Conservation (phyloP, 1,284 basidiomycete species). For the Gastroboletus turbinatus region DNA sequence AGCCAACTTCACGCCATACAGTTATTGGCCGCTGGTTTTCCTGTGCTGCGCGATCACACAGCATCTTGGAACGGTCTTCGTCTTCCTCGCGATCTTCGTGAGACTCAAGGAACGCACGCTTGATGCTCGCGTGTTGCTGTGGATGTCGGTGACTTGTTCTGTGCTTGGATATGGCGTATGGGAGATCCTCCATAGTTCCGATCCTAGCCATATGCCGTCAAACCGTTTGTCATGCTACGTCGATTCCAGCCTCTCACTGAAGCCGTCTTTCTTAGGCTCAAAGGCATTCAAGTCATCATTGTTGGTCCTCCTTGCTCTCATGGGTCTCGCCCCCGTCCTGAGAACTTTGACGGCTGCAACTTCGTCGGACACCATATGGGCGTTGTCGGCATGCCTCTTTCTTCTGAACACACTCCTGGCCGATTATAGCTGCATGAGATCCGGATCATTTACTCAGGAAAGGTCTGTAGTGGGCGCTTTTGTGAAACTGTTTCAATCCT, state of each 20-base stretch:
- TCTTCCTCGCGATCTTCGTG: constrained; percentile 82
- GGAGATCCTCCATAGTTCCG: constrained; percentile 51
- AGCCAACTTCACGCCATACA: constrained; percentile 79
- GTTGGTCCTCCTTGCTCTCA: constrained; percentile 84
- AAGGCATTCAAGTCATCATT: constrained; percentile 74
- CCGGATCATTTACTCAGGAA: constrained; percentile 37
- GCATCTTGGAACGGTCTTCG: constrained; percentile 76
- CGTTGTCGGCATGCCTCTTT: constrained; percentile 72
- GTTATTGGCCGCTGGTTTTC: constrained; percentile 71
- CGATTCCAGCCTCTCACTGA: constrained; percentile 4
- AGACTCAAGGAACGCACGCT: constrained; percentile 63
- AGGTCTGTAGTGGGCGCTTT: constrained; percentile 31
- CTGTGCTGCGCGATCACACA: constrained; percentile 83
- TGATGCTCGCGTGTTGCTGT: constrained; percentile 70
- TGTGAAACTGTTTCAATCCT: constrained; percentile 18
- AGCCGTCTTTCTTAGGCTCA: constrained; percentile 45
- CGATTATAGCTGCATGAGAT: constrained; percentile 53
- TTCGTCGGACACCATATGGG: constrained; percentile 97
- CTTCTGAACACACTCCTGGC: constrained; percentile 62
- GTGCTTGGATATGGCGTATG: constrained; percentile 61
- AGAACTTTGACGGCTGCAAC: constrained; percentile 92
- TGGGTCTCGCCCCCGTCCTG: constrained; percentile 89
- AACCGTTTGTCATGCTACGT: constrained; percentile 24
- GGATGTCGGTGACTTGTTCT: constrained; percentile 62
- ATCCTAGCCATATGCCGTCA: constrained; percentile 15